Conservation (phyloP, 805 yeast genomes). For the Cyberlindnera xishuangbannaensis region DNA sequence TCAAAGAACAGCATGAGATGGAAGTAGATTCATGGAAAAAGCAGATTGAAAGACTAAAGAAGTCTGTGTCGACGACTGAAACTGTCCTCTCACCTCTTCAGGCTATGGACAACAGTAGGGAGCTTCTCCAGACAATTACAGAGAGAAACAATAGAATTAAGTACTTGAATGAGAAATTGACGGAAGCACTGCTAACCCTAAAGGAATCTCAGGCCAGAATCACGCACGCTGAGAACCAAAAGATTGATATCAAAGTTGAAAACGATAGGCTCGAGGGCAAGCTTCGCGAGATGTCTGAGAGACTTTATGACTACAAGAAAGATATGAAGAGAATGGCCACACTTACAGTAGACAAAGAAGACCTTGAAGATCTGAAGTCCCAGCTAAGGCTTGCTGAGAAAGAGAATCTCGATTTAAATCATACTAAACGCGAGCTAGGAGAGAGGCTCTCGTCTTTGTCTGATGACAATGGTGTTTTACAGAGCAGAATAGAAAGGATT, state of each 20-base stretch:
- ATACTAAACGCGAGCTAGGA: slow-evolving; percentile 28
- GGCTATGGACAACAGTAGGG: slow-evolving; percentile 19
- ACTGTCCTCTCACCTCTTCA: too few species aligned
- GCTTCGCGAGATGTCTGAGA: slow-evolving; percentile 26
- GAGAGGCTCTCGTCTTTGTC: slow-evolving; percentile 22
- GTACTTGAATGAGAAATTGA: slow-evolving; percentile 19
- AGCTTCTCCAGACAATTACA: slow-evolving; percentile 24
- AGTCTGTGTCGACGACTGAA: slow-evolving; percentile 1
- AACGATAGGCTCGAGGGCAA: slow-evolving; percentile 28
- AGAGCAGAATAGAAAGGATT: slow-evolving; percentile 29
- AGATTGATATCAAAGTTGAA: slow-evolving; percentile 26
- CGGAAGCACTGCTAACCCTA: slow-evolving; percentile 23
- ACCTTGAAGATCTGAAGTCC: slow-evolving; percentile 12
- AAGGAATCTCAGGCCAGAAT: slow-evolving; percentile 26
- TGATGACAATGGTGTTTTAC: slow-evolving; percentile 24
- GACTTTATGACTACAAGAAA: slow-evolving; percentile 25
- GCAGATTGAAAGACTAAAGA: slow-evolving; percentile 13
- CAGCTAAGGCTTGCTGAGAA: slow-evolving; percentile 15
- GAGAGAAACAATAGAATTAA: slow-evolving; percentile 22
- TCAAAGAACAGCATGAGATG: slow-evolving; percentile 31
- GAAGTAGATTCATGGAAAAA: slow-evolving; percentile 32
- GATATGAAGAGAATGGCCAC: slow-evolving; percentile 16
- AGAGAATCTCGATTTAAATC: slow-evolving; percentile 25
- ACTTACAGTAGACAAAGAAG: slow-evolving; percentile 5
- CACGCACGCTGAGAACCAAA: slow-evolving; percentile 28